Evolutionary conservation across 495 filamentous ascomycete species (phyloP).

Genomic region (Penicillium simplicissimum): DNA sequence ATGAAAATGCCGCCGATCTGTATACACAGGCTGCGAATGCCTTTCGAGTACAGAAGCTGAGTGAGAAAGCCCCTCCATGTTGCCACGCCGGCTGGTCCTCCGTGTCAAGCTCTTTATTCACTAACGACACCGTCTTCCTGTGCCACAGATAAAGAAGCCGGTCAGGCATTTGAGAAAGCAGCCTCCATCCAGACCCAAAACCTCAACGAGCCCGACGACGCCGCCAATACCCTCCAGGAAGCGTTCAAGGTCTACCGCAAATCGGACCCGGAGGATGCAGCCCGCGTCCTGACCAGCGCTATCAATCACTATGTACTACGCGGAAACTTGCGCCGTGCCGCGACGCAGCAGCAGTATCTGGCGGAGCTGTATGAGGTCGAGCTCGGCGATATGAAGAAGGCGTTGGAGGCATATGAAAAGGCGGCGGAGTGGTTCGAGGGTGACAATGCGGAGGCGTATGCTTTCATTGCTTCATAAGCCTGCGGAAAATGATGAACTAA

Average conservation of each 20-base stretch:
- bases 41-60: slow-evolving; percentile 71
- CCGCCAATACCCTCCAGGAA: slow-evolving; percentile 74
- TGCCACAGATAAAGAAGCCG: slow-evolving; percentile 72
- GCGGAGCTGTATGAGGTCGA: slow-evolving; percentile 82
- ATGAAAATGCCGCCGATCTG: slow-evolving; percentile 77
- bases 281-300: slow-evolving; percentile 68
- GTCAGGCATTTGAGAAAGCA: slow-evolving; percentile 75
- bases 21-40: slow-evolving; percentile 81
- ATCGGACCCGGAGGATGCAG: slow-evolving; percentile 74
- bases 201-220: slow-evolving; percentile 85
- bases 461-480: slow-evolving; percentile 4
- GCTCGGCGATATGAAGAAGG: slow-evolving; percentile 70
- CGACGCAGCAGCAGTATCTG: slow-evolving; percentile 81
- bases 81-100: slow-evolving; percentile 9
- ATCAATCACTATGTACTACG: slow-evolving; percentile 78
- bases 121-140: background rate
- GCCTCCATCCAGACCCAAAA: slow-evolving; percentile 72
- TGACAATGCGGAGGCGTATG: slow-evolving; percentile 84
- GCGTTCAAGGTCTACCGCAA: slow-evolving; percentile 88
- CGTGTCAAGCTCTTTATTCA: background rate
- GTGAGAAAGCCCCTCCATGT: slow-evolving; percentile 40
- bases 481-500: background rate
- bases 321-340: slow-evolving; percentile 86
- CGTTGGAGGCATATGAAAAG: slow-evolving; percentile 74
- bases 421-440: slow-evolving; percentile 85